Evolutionary conservation across 176 grass and related monocot genomes (phyloP).

Genomic region (Bothriochloa decipiens): DNA sequence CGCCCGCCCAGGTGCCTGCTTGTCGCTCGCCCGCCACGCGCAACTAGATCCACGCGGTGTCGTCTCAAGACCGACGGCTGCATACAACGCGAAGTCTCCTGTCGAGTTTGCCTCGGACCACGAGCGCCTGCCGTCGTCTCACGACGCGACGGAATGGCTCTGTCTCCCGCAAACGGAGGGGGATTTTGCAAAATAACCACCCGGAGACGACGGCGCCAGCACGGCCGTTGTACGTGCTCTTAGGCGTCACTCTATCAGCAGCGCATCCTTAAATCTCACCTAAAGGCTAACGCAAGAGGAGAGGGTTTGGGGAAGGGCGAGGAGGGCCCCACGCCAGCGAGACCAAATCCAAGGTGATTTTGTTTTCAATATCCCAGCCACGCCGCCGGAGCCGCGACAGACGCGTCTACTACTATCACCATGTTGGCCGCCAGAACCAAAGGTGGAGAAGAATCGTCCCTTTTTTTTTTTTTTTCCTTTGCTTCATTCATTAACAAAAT

Average conservation of each 20-base stretch:
- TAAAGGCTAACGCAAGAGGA: conserved; percentile 2
- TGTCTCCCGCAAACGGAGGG: too few species aligned
- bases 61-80: too few species aligned
- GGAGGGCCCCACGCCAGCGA: not conserved
- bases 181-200: too few species aligned
- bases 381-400: conserved; percentile 20
- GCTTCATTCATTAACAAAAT: not conserved
- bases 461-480: not conserved
- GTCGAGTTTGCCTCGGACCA: too few species aligned
- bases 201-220: too few species aligned
- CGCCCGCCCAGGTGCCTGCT: too few species aligned
- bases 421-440: conserved; percentile 12
- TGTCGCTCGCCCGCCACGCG: too few species aligned
- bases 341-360: conserved; percentile 48
- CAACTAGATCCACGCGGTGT: too few species aligned
- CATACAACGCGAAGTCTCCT: too few species aligned
- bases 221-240: too few species aligned
- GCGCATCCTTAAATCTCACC: conserved; percentile 37
- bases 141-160: too few species aligned
- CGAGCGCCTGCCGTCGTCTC: too few species aligned
- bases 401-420: not conserved
- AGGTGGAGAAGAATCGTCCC: not conserved
- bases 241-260: conserved; percentile 35
- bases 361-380: not conserved
- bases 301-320: not conserved